Conservation (phyloP, 202 grass and related monocot genomes). For the Dendrocalamus latiflorus region DNA sequence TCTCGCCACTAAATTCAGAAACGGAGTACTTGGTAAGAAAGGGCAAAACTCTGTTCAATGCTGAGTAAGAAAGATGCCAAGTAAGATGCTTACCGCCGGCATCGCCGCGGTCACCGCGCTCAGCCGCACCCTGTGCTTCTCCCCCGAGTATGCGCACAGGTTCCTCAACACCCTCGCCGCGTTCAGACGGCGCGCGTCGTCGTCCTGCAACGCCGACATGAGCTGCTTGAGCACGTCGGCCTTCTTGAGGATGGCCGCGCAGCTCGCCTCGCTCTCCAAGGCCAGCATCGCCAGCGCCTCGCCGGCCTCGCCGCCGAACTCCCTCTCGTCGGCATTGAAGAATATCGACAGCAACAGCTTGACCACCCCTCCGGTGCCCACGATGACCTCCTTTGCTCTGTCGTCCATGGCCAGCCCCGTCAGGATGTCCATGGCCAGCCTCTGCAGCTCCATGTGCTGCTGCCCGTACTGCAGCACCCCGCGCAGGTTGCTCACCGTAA, state of each 20-base stretch:
- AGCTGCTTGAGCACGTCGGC: constrained; percentile 31
- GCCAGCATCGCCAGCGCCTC: constrained; percentile 52
- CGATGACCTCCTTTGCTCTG: constrained; percentile 38
- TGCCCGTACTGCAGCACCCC: constrained; percentile 44
- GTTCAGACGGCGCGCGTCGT: constrained; percentile 13
- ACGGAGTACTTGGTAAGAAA: not conserved
- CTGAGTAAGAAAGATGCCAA: not conserved
- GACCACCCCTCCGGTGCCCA: constrained; percentile 36
- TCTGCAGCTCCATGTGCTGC: constrained; percentile 44
- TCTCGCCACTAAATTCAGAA: no score
- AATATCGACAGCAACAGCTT: constrained; percentile 27
- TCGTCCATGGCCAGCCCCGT: constrained; percentile 50
- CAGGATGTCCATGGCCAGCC: constrained; percentile 42
- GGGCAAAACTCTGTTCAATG: not conserved
- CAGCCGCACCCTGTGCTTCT: constrained; percentile 19
- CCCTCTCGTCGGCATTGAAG: not conserved
- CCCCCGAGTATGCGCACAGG: constrained; percentile 46
- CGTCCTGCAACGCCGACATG: not conserved
- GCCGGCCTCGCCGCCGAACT: constrained; percentile 33
- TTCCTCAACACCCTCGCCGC: constrained; percentile 48
- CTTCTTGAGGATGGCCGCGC: constrained; percentile 40
- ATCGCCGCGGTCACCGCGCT: constrained; percentile 30
- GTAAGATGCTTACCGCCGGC: constrained; percentile 33
- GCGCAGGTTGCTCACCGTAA: constrained; percentile 51
- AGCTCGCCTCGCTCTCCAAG: constrained; percentile 41